Evolutionary conservation across 164 flowering plant genomes (phyloP), one percentile per base, ranked within the genome.

Genomic region (Magnolia kwangsiensis): DNA sequence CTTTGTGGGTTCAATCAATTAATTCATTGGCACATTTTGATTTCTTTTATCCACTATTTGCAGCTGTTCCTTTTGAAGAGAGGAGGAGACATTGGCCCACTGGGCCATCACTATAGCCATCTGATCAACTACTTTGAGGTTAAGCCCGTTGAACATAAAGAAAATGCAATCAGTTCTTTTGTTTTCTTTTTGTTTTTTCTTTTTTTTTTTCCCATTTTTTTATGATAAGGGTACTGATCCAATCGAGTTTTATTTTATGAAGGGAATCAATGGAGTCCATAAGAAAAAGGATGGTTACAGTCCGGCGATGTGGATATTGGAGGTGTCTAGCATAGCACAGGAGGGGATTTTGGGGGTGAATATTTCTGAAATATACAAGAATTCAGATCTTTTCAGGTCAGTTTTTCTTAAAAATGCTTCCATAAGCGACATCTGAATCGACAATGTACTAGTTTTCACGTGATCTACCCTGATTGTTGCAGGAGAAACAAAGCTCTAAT

Each of bases 121-220:
- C 81, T 89, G 50, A 85, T 89, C 75, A 78, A 79, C 13, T 90
- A 87, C 77, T 87, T 90, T 70, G 88, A 88, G 93, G 93, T 89
- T 37, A 76, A 82, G 63, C 20, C 21, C 19, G 7, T 16, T 29
- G 20, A 4, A 31, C 37, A 1, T 31, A n/a, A n/a, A 63, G 8
- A 51, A 64, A 64, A 7, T 19, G 18, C 8, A 23, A 58, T 20
- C 9, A 11, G 66, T 11, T 31, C 1, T 2, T 31, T 31, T 31
- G n/a, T 1, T 23, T 23, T 23, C 55, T 23, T 23, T 23, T 23
- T 23, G 0, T 1, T 23, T 23, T 23, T 23, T 23, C 24, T 27
- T 0, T 59, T 9, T 58, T 23, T 27, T 8, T 55, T 16, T 72
- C 23, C 1, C 0, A 1, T 7, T 55, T 16, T 55, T 55, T 6